Percentiles rank a stretch among this genome's conserved stretches.
These are phyloP conservation scores for Dipteronia sinensis DNA, from an alignment of 345 rosid species.

Conservation along the genomic window DNA sequence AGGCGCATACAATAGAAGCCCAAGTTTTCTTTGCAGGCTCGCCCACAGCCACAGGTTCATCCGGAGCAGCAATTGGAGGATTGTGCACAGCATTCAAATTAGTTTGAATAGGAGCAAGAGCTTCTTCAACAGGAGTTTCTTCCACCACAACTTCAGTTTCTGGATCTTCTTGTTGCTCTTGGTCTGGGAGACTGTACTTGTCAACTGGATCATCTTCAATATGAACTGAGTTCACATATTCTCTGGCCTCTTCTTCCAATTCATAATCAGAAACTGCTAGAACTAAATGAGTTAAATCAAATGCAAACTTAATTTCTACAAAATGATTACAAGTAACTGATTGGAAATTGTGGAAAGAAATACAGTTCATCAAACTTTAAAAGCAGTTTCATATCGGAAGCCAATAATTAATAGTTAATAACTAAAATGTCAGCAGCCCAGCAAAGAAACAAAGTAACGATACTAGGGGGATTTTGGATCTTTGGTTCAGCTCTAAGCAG, in stretches of 20 bases:
- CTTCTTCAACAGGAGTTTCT: conserved; percentile 63
- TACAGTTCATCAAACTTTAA: neutral
- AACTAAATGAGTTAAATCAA: conserved; percentile 22
- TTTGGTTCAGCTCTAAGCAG: neutral
- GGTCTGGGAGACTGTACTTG: conserved; percentile 65
- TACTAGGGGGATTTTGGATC: neutral
- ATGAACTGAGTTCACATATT: conserved; percentile 60
- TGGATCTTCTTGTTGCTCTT: conserved; percentile 58
- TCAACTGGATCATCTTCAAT: conserved; percentile 76
- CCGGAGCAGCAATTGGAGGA: conserved; percentile 41
- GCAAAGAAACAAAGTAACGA: neutral
- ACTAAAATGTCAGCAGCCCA: neutral
- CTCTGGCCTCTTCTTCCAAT: conserved; percentile 83
- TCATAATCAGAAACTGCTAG: conserved; percentile 63
- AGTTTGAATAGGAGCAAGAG: conserved; percentile 37
- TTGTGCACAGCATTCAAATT: conserved; percentile 50
- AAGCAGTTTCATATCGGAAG: neutral
- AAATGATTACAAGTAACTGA: neutral
- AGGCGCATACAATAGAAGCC: conserved; percentile 80
- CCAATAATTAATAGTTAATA: neutral
- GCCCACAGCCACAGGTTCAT: conserved; percentile 64
- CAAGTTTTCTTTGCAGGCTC: conserved; percentile 76
- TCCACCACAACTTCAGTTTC: conserved; percentile 62
- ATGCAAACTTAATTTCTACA: neutral
- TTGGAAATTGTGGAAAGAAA: neutral